These are phyloP conservation scores for Curvularia lunata DNA, from an alignment of 2,329 filamentous ascomycete species.

Conservation along the genomic window DNA sequence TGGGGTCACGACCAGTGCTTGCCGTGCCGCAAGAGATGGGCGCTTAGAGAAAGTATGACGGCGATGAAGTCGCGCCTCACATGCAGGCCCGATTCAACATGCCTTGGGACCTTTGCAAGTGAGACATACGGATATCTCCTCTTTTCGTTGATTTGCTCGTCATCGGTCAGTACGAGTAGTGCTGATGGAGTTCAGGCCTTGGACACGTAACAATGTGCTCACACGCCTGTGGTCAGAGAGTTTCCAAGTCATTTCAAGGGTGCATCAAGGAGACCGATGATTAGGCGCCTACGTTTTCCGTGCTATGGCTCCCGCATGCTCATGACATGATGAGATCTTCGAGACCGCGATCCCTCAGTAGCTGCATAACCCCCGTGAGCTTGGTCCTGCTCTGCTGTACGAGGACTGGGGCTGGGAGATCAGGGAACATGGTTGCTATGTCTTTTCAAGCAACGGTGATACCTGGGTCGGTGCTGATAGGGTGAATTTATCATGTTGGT, in stretches of 20 bases:
- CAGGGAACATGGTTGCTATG: background rate
- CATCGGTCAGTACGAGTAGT: background rate
- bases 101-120: slow-evolving; percentile 7
- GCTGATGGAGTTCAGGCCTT: slow-evolving; percentile 2
- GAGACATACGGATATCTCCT: slow-evolving; percentile 9
- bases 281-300: slow-evolving; percentile 1
- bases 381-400: background rate
- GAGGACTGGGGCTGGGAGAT: too few relatives aligned
- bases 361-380: background rate
- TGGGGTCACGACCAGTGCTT: slow-evolving; percentile 4
- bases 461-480: background rate
- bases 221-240: background rate
- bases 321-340: background rate
- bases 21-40: slow-evolving; percentile 12
- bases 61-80: slow-evolving; percentile 11
- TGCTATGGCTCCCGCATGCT: background rate
- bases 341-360: background rate
- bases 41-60: slow-evolving; percentile 18
- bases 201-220: slow-evolving; percentile 1
- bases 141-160: background rate
- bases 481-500: slow-evolving; percentile 7
- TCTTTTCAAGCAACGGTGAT: background rate
- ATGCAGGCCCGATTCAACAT: slow-evolving; percentile 5
- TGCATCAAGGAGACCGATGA: slow-evolving; percentile 5
- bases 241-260: slow-evolving; percentile 4